These are phyloP conservation scores for Aspergillus cejpii DNA, from an alignment of 2,329 filamentous ascomycete species.

Conservation along the genomic window DNA sequence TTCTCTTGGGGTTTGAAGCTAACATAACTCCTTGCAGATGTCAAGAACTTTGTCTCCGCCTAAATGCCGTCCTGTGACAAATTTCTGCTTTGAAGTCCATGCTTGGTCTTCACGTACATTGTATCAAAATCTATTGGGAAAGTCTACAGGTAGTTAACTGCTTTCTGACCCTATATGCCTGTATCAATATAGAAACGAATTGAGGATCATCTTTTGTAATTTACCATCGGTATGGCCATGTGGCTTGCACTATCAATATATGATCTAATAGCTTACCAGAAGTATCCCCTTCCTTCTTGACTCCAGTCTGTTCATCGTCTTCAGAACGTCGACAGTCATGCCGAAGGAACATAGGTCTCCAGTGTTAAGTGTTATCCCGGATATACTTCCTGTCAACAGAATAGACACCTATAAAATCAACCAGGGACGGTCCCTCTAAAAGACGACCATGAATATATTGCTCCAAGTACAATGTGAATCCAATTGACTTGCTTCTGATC, in stretches of 20 bases:
- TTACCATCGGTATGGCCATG: not conserved
- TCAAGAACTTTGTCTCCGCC: conserved; percentile 78
- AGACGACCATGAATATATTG: too few relatives aligned
- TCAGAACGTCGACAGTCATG: too few relatives aligned
- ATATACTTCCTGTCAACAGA: too few relatives aligned
- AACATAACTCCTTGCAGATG: conserved; percentile 43
- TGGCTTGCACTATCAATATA: too few relatives aligned
- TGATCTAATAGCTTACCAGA: too few relatives aligned
- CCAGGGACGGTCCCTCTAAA: too few relatives aligned
- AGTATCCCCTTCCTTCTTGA: too few relatives aligned
- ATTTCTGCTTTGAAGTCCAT: not conserved
- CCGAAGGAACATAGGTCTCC: too few relatives aligned
- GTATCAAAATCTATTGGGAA: not conserved
- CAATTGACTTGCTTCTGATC: not conserved
- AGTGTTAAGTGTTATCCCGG: too few relatives aligned
- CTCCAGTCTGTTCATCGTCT: too few relatives aligned
- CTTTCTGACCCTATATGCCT: conserved; percentile 5
- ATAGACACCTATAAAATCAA: too few relatives aligned
- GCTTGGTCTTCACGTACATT: not conserved
- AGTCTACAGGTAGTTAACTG: not conserved
- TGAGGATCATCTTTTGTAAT: conserved; percentile 8
- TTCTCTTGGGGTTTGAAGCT: conserved; percentile 1
- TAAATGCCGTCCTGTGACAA: conserved; percentile 31
- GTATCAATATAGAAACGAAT: conserved; percentile 23
- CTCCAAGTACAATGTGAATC: not conserved